Percentiles rank a stretch among this genome's conserved stretches.
Evolutionary conservation across 257 asterid genomes (phyloP).

Genomic region (Marsdenia floribunda): DNA sequence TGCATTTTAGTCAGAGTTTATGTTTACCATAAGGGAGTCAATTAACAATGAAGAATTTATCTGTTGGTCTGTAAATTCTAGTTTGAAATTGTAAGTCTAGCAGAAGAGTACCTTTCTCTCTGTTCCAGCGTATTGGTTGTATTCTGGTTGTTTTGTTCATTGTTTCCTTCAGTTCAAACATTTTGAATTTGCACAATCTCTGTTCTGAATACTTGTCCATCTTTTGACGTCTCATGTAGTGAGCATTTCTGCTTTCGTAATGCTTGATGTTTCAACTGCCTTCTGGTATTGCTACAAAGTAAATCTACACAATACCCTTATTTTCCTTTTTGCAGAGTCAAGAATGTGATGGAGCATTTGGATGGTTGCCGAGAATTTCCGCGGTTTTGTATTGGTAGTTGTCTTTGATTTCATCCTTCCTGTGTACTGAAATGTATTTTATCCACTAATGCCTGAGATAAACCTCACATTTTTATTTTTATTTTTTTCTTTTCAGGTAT

Average conservation of each 20-base stretch:
- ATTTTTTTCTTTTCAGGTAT: conserved; percentile 48
- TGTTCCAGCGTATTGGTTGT: not conserved
- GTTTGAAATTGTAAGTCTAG: not conserved
- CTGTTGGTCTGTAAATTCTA: not conserved
- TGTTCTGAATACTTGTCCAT: not conserved
- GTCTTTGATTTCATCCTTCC: conserved; percentile 7
- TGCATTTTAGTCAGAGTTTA: not conserved
- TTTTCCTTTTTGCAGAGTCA: conserved; percentile 49
- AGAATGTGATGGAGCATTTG: conserved; percentile 85
- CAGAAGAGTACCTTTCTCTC: not conserved
- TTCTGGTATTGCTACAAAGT: not conserved
- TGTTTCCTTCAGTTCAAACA: not conserved
- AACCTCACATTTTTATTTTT: not conserved
- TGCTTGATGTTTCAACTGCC: not conserved
- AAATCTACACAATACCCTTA: not conserved
- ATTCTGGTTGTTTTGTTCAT: not conserved
- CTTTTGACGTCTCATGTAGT: not conserved
- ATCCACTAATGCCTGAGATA: conserved; percentile 1
- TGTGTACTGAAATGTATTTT: conserved; percentile 8
- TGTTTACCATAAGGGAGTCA: not conserved
- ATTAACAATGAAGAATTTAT: not conserved
- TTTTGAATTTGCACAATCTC: not conserved
- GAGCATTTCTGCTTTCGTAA: too few species aligned
- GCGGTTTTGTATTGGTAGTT: conserved; percentile 82
- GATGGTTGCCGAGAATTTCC: conserved; percentile 88